Evolutionary conservation across 257 asterid genomes (phyloP).

Genomic region (Haberlea rhodopensis): DNA sequence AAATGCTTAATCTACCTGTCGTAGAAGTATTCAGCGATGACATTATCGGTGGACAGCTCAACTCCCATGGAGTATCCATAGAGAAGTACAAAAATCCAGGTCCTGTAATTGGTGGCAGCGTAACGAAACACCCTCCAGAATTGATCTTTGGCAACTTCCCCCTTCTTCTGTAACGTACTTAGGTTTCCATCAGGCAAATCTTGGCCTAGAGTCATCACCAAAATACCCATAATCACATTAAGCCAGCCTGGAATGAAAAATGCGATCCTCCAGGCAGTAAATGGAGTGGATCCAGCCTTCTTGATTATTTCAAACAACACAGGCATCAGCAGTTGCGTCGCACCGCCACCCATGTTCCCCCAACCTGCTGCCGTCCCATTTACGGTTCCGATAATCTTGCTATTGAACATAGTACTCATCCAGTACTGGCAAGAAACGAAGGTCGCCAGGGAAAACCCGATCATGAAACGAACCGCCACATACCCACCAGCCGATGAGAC

Average conservation of each 20-base stretch:
- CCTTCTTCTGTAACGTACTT: constrained; percentile 44
- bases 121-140: constrained; percentile 41
- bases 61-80: constrained; percentile 66
- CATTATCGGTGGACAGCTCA: constrained; percentile 50
- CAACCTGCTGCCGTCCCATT: constrained; percentile 62
- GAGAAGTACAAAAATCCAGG: constrained; percentile 57
- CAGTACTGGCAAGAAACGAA: constrained; percentile 62
- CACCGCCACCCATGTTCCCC: constrained; percentile 67
- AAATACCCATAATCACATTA: constrained; percentile 46
- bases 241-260: constrained; percentile 57
- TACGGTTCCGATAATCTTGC: constrained; percentile 47
- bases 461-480: constrained; percentile 52
- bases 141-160: constrained; percentile 46
- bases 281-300: constrained; percentile 40
- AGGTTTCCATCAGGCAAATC: constrained; percentile 68
- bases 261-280: constrained; percentile 60
- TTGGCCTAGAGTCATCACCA: constrained; percentile 50
- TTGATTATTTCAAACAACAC: constrained; percentile 38
- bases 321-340: constrained; percentile 60
- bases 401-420: constrained; percentile 54
- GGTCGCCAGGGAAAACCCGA: constrained; percentile 56
- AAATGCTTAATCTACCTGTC: constrained; percentile 46
- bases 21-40: constrained; percentile 53
- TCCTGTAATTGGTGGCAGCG: constrained; percentile 53
- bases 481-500: constrained; percentile 43